phyloP scores from a whole-genome alignment of 345 rosid species.

The Chamaenerion angustifolium region DNA sequence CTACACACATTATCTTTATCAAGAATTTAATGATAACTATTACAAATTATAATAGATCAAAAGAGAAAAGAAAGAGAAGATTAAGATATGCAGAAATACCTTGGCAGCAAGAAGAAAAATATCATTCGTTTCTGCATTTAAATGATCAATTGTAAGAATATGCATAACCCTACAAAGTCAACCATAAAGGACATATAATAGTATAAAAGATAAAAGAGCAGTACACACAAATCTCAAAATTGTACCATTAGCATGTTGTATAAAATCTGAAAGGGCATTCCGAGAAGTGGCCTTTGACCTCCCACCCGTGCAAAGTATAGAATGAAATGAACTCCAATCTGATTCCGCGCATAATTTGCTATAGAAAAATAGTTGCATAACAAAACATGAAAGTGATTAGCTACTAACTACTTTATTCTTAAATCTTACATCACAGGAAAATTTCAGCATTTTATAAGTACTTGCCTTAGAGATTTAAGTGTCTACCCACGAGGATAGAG shows the following conservation, averaged over 20 bases:
- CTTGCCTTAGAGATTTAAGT: too few species aligned
- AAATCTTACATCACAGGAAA: too few species aligned
- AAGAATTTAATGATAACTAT: neutral
- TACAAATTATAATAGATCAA: neutral
- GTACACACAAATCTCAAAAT: slow-evolving; percentile 4
- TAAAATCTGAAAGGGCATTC: slow-evolving; percentile 48
- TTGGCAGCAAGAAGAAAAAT: slow-evolving; percentile 86
- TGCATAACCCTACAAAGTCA: slow-evolving; percentile 6
- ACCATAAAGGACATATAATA: neutral
- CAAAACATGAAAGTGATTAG: neutral
- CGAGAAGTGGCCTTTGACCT: slow-evolving; percentile 36
- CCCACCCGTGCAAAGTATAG: slow-evolving; percentile 72
- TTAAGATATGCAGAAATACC: slow-evolving; percentile 22
- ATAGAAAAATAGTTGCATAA: slow-evolving; percentile 8
- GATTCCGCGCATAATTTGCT: slow-evolving; percentile 66
- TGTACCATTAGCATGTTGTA: slow-evolving; percentile 64
- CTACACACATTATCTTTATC: neutral
- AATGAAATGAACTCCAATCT: slow-evolving; percentile 73
- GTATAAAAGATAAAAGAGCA: slow-evolving; percentile 1
- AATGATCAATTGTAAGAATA: slow-evolving; percentile 4
- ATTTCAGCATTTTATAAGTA: too few species aligned
- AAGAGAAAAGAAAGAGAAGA: neutral
- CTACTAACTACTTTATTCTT: too few species aligned
- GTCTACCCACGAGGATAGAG: neutral
- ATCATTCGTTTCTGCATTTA: slow-evolving; percentile 71